Conservation (phyloP, 495 filamentous ascomycete species). For the Neurospora sp. region DNA sequence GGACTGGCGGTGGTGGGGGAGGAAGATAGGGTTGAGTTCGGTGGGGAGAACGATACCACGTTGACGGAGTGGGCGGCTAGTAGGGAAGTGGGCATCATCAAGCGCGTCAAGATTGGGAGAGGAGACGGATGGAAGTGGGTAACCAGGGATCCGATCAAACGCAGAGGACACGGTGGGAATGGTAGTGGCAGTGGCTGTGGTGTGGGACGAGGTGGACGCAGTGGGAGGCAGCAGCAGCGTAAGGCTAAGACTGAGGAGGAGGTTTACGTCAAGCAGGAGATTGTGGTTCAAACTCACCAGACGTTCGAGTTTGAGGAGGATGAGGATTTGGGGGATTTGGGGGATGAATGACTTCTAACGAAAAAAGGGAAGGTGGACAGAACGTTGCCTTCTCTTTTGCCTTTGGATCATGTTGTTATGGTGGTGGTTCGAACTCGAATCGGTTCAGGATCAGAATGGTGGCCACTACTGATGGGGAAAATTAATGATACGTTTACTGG, state of each 20-base stretch:
- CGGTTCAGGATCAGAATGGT: background rate
- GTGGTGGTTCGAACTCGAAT: no score
- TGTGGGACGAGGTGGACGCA: background rate
- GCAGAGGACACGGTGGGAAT: background rate
- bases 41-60: slow-evolving; percentile 23
- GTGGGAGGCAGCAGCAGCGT: no score
- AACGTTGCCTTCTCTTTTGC: background rate
- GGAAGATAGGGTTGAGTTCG: slow-evolving; percentile 26
- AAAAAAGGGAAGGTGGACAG: background rate
- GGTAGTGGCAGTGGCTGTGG: background rate
- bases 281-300: background rate
- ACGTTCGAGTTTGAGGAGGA: background rate
- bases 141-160: background rate
- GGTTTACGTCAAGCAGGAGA: background rate
- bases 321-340: background rate
- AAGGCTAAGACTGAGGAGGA: no score
- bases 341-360: background rate
- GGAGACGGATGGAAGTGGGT: background rate
- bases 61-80: slow-evolving; percentile 39
- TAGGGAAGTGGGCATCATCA: slow-evolving; percentile 30
- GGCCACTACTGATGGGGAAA: background rate
- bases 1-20: background rate
- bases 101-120: background rate
- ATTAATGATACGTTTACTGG: background rate
- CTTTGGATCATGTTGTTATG: background rate